Evolutionary conservation across 257 asterid genomes (phyloP), one percentile per base, ranked within the genome.

Genomic region (Coffea canephora): DNA sequence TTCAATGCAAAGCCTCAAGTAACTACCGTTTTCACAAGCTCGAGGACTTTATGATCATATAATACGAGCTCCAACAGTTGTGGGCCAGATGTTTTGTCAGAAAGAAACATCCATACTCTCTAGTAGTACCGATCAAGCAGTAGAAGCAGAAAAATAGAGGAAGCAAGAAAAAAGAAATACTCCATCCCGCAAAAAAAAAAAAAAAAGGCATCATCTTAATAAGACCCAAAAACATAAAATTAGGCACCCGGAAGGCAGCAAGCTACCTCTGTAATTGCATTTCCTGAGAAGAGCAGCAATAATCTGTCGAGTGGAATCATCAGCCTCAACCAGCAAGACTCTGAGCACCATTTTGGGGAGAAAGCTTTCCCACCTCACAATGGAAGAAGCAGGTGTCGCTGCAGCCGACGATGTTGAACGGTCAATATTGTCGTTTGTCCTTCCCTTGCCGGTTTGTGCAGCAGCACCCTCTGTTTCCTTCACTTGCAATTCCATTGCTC

Each of bases 281-380:
- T 91, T 96, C 84, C 97, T 89, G 84, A 96, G 96, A 82, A 96
- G 98, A 36, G 97, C 97, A 50, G 97, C 80, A 62, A 96, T 94
- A 85, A 96, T 94, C 86, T 96, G 98, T 85, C 98, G 77, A 10
- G 99, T 96, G 7, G 99, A 96, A 81, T 92, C 99, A 82, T 96
- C 99, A 43, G 97, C 87, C 86, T 96, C 99, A 2, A 96, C 98
- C 62, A 96, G 79, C 83, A 96, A 88, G 71, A 96, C 97, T 77
- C 97, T 90, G 70, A 96, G 82, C 80, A 75, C 90, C 96, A 84
- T 89, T 68, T 89, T 89, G 0, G 98, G 98, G 36, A 95, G 93
- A 85, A 95, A 93, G 85, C 88, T 89, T 80, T 89, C 98, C 98
- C 97, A 95, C 80, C 85, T 80, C 84, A 91, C 95, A 0, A 69